Conservation (phyloP, 2,329 filamentous ascomycete genomes). For the Ceratocystis colombiana region DNA sequence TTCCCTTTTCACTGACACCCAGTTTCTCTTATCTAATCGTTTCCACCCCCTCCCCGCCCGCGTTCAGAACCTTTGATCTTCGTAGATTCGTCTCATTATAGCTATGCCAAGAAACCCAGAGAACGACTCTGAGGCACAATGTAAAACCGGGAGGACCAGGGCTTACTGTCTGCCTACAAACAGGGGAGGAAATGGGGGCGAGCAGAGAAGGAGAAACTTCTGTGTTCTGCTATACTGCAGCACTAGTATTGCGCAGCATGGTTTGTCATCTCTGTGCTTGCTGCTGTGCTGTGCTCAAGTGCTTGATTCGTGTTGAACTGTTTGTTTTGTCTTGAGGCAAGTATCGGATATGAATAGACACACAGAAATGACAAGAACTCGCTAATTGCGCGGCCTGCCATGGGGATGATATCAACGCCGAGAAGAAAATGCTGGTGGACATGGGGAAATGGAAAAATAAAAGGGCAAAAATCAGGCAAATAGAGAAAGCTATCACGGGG, state of each 20-base stretch:
- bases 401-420: background rate
- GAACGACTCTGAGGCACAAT: conserved; percentile 11
- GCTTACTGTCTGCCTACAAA: background rate
- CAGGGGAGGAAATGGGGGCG: background rate
- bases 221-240: background rate
- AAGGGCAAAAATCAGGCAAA: background rate
- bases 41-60: no score
- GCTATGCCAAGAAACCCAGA: background rate
- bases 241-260: no score
- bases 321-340: background rate
- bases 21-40: no score
- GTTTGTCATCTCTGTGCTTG: no score
- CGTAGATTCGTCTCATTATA: background rate
- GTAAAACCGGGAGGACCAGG: background rate
- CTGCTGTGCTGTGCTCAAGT: background rate
- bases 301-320: background rate
- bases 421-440: background rate
- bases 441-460: background rate
- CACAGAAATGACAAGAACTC: background rate
- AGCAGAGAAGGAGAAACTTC: background rate
- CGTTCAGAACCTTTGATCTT: background rate
- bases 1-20: background rate
- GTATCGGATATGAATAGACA: conserved; percentile 15
- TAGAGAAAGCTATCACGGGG: background rate
- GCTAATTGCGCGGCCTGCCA: background rate